Evolutionary conservation across 1,139 yeast species (phyloP).

Genomic region (Groenewaldozyma auringiensis): DNA sequence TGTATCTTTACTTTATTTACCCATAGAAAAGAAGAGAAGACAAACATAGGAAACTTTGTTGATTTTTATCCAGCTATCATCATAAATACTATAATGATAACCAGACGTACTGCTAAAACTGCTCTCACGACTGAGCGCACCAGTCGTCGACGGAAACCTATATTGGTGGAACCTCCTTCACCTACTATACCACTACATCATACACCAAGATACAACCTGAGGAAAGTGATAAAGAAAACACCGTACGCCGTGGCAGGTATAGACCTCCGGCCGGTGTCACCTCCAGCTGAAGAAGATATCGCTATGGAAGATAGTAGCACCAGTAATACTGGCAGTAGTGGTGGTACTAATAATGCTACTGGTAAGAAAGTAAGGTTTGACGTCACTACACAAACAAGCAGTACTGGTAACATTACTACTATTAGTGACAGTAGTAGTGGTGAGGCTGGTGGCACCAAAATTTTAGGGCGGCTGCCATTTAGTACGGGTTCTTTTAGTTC

Average conservation of each 20-base stretch:
- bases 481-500: too few relatives aligned
- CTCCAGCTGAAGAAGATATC: neutral
- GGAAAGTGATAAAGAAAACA: conserved; percentile 21
- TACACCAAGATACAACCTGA: conserved; percentile 18
- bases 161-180: conserved; percentile 9
- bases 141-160: neutral
- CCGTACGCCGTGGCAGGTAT: conserved; percentile 17
- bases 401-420: neutral
- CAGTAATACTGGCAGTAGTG: neutral
- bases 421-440: neutral
- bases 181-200: conserved; percentile 11
- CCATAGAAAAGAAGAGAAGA: too few relatives aligned
- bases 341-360: neutral
- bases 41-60: too few relatives aligned
- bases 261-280: conserved; percentile 1
- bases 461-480: neutral
- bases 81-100: neutral
- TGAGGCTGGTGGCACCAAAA: neutral
- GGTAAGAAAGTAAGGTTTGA: neutral
- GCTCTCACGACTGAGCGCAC: too few relatives aligned
- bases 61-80: neutral
- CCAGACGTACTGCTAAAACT: neutral
- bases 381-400: neutral
- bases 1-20: too few relatives aligned
- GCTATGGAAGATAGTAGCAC: neutral